Evolutionary conservation across 768 basidiomycete species (phyloP), one percentile per base, ranked within the genome.

Genomic region (Trametes gibbosa): DNA sequence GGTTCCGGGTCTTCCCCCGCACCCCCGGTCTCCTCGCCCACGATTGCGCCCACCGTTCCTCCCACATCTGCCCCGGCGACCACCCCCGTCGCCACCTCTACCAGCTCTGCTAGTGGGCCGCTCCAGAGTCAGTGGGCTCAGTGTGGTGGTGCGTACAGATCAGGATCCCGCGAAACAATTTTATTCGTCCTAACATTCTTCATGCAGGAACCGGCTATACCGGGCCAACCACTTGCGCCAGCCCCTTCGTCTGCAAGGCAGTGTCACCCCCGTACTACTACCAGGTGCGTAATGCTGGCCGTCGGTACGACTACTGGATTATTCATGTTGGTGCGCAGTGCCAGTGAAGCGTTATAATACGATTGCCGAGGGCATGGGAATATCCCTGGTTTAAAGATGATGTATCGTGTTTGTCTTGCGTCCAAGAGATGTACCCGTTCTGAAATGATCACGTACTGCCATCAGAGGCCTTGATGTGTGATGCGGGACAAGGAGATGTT

Each of bases 191-290:
- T 45, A 10, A 32, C 45, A 5, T n/a, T 1, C 2, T 37, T 2
- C 24, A 5, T 32, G 8, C 43, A 79, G 78, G 78, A 19, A 78
- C 68, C 32, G 76, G 77, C 17, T 81, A 70, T 59, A 76, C 75
- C 37, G 82, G 82, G 1, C 77, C 80, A 1, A 82, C 81, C 0
- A 61, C 50, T 5, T 84, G 82, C 65, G 73, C 69, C 0, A 68
- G 71, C 41, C 74, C 76, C 5, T 77, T 62, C 65, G 76, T 72
- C 1, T 84, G 82, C 69, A 68, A 68, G 46, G 74, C 79, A 16
- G 75, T 84, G 8, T 78, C 79, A 1, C 63, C 70, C 3, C 81
- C 80, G 23, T 83, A 79, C 69, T 83, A 84, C 63, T 83, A 73
- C 68, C 82, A 84, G 74, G 81, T 78, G 60, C 47, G 72, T 34